These are phyloP conservation scores for Tulasnella sp. DNA, from an alignment of 768 basidiomycete species.

Conservation along the genomic window DNA sequence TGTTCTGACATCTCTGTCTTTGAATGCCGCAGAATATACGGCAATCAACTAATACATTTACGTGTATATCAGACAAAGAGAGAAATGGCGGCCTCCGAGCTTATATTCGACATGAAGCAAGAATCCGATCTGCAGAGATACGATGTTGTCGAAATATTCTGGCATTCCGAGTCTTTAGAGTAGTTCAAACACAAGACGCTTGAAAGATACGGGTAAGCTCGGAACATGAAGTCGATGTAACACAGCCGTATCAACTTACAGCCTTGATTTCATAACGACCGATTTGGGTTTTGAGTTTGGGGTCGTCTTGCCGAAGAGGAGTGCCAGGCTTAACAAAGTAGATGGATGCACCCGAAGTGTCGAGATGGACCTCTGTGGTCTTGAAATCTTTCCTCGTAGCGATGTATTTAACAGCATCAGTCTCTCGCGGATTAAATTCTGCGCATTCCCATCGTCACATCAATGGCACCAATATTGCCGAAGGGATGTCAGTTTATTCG, in stretches of 20 bases:
- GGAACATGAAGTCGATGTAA: too few species aligned
- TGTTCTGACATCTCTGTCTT: too few species aligned
- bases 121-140: neutral
- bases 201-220: neutral
- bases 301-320: neutral
- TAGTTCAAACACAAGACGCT: neutral
- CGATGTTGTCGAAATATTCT: neutral
- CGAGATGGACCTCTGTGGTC: neutral
- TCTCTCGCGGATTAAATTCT: neutral
- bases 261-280: neutral
- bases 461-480: neutral
- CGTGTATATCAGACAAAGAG: neutral
- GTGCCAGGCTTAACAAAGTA: neutral
- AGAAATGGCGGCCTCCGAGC: neutral
- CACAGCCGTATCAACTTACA: neutral
- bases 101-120: neutral
- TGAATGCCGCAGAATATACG: too few species aligned
- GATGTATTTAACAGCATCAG: neutral
- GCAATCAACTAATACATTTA: too few species aligned
- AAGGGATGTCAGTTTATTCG: neutral
- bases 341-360: neutral
- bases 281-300: neutral
- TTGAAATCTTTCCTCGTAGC: neutral
- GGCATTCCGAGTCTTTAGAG: neutral
- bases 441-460: too few species aligned